Conservation (phyloP, 1,284 basidiomycete genomes). For the Puccinia brachypodii region DNA sequence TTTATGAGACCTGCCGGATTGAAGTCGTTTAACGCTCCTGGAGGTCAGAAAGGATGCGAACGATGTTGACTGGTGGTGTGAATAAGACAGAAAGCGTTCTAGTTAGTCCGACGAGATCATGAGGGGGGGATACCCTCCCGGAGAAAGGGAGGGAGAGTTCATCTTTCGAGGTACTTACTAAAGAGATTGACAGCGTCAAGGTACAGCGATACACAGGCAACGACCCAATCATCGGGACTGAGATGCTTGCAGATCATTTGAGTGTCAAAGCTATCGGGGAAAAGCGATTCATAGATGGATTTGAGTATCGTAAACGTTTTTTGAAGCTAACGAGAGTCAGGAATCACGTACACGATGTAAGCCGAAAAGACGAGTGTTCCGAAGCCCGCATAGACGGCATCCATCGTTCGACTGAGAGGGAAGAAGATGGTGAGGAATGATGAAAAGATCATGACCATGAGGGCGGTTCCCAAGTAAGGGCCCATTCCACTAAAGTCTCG, state of each 20-base stretch:
- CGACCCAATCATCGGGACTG: slow-evolving; percentile 46
- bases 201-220: slow-evolving; percentile 42
- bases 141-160: not conserved
- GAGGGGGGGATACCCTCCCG: not conserved
- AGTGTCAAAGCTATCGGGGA: slow-evolving; percentile 30
- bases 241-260: slow-evolving; percentile 48
- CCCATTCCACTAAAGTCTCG: slow-evolving; percentile 45
- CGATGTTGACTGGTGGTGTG: slow-evolving; percentile 18
- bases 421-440: slow-evolving; percentile 47
- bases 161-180: not conserved
- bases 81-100: not conserved
- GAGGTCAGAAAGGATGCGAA: slow-evolving; percentile 38
- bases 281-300: not conserved
- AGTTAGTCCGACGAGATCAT: not conserved
- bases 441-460: slow-evolving; percentile 47
- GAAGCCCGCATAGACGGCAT: slow-evolving; percentile 37
- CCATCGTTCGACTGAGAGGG: slow-evolving; percentile 44
- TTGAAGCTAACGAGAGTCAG: not conserved
- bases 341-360: slow-evolving; percentile 34
- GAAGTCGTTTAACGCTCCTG: slow-evolving; percentile 4
- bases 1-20: not conserved
- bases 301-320: not conserved
- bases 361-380: slow-evolving; percentile 43
- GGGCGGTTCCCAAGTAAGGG: slow-evolving; percentile 35
- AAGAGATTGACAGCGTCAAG: slow-evolving; percentile 46